phyloP scores from a whole-genome alignment of 805 yeast genomes.

The Kodamaea leandrae region DNA sequence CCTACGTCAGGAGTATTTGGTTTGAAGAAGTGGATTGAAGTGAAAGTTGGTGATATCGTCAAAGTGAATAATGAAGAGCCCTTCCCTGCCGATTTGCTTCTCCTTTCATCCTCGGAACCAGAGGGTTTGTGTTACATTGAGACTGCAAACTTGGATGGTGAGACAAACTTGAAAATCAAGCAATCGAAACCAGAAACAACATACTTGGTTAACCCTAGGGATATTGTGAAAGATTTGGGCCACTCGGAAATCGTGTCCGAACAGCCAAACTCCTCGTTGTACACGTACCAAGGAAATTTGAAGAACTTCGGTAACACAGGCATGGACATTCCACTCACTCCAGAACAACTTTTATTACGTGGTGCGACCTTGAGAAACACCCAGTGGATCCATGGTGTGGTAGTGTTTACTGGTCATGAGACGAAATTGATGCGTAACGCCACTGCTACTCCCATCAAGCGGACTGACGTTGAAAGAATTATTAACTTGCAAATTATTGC shows the following conservation, averaged over 20 bases:
- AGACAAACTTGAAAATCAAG: conserved; percentile 92
- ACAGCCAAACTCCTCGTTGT: conserved; percentile 89
- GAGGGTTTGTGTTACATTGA: conserved; percentile 97
- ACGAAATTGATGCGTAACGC: conserved; percentile 98
- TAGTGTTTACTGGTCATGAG: conserved; percentile 96
- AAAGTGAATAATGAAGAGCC: conserved; percentile 83
- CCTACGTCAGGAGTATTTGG: conserved; percentile 59
- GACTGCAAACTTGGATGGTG: conserved; percentile 97
- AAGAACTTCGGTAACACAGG: conserved; percentile 49
- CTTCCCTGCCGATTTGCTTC: conserved; percentile 87
- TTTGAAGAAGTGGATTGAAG: conserved; percentile 76
- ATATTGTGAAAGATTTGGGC: conserved; percentile 35
- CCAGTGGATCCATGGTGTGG: conserved; percentile 91
- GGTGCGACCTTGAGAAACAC: conserved; percentile 97
- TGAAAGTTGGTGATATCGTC: conserved; percentile 88
- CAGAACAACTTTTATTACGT: conserved; percentile 87
- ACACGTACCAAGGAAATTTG: conserved; percentile 91
- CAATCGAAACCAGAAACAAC: conserved; percentile 83
- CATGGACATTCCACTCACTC: conserved; percentile 63
- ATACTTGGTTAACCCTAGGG: conserved; percentile 61
- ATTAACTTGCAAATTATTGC: conserved; percentile 91
- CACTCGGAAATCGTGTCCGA: conserved; percentile 63
- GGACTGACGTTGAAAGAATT: conserved; percentile 95
- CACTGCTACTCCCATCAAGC: conserved; percentile 95
- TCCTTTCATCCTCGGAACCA: conserved; percentile 92